Base-by-base conservation (phyloP, 179 eudicot species). In the Spinacia oleracea region DNA sequence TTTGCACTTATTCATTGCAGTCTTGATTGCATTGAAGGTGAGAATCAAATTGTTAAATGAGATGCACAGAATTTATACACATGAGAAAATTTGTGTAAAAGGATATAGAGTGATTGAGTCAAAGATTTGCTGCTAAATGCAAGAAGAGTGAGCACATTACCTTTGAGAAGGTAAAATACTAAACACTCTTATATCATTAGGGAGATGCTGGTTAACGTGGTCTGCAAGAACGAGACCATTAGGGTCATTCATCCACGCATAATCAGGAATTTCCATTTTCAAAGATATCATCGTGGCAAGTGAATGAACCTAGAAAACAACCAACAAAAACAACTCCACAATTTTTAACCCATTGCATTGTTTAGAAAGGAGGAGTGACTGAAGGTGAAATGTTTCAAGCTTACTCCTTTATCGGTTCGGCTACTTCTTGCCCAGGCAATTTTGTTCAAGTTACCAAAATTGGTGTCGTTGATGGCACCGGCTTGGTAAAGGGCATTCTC, bases 321-420 rank as follows among this genome's bases (percentile, higher is more conserved):
- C 59, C 55, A 71, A 48, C 42, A 29, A 32, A 40, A 72, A 18
- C 46, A 51, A 77, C 45, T 59, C 31, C 72, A 76, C 20, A 40
- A 15, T 16, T 16, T 35, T 48, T 31, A 50, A 32, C 9, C n/a
- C n/a, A 53, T 43, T 50, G 60, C 78, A 75, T 23, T 56, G 35
- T 27, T 51, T 20, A 43, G 31, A 43, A 55, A 68, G 15, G 21
- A 25, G 34, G 27, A 1, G 43, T 29, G 38, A 38, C 0, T n/a
- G 32, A 60, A 60, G 14, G 38, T 15, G 16, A 48, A 18, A 18
- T 5, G n/a, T 35, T 6, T 51, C 15, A 8, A 56, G 72, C 90
- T 89, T 85, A 93, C 98, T 84, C 97, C 95, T 90, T 93, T 93
- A 81, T 95, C 98, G 35, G 97, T 95, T 64, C 97, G 87, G 76